A percentile compares a stretch with the other conserved stretches of the same genome.
Conservation (phyloP, 352 stramenopile genomes). For the Discostella stelligera region DNA sequence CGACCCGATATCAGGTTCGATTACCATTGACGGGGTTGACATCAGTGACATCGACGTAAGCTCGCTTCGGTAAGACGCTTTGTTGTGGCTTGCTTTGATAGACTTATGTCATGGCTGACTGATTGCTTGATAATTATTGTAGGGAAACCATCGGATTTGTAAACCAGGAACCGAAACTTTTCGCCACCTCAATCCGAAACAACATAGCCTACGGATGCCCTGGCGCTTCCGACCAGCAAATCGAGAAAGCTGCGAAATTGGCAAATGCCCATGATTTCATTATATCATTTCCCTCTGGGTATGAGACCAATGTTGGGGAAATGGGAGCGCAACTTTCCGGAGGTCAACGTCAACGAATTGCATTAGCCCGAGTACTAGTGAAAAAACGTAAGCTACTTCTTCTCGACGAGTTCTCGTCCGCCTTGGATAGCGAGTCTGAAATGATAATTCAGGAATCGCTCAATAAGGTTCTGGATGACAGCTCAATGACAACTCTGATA, state of each 20-base stretch:
- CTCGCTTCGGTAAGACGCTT: constrained; percentile 27
- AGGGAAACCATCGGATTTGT: constrained; percentile 85
- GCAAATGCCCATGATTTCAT: constrained; percentile 94
- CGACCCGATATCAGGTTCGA: constrained; percentile 78
- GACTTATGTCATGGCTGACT: constrained; percentile 38
- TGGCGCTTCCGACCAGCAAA: constrained; percentile 65
- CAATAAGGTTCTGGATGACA: background rate
- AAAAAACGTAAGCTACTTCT: constrained; percentile 82
- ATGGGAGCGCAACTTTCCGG: constrained; percentile 85
- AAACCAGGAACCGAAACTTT: constrained; percentile 90
- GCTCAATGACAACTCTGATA: constrained; percentile 50
- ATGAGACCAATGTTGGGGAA: constrained; percentile 89
- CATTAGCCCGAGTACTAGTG: constrained; percentile 90
- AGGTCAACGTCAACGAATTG: constrained; percentile 89
- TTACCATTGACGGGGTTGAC: constrained; percentile 85
- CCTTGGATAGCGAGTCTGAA: constrained; percentile 83
- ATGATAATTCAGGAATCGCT: constrained; percentile 6
- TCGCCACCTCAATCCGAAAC: constrained; percentile 86
- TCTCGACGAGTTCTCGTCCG: constrained; percentile 82
- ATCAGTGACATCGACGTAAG: constrained; percentile 74
- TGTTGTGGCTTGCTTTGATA: background rate
- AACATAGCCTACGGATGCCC: constrained; percentile 85
- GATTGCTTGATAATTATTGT: constrained; percentile 79
- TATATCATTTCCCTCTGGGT: constrained; percentile 50
- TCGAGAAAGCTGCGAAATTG: constrained; percentile 87